These are phyloP conservation scores for Rhizoclosmatium globosum DNA, from an alignment of 192 early-diverging fungal species.

Conservation along the genomic window DNA sequence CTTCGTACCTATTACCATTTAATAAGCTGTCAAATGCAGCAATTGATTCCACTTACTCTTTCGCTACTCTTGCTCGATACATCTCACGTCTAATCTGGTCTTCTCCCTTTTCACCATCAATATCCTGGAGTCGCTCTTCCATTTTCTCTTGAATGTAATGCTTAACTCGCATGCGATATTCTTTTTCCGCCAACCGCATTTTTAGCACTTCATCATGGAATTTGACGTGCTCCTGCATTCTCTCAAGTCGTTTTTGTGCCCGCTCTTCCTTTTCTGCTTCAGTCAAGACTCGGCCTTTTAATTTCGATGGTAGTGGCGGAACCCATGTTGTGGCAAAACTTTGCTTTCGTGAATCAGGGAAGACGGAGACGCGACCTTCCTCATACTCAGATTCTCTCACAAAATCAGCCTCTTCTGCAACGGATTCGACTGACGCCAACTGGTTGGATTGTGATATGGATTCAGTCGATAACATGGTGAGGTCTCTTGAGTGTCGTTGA, in stretches of 20 bases:
- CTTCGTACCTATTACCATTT: constrained; percentile 27
- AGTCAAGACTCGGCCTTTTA: constrained; percentile 38
- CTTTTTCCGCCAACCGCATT: constrained; percentile 47
- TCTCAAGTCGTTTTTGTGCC: constrained; percentile 27
- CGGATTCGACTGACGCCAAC: neutral
- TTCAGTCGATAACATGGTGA: neutral
- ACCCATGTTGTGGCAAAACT: neutral
- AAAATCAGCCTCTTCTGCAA: neutral
- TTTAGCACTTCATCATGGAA: constrained; percentile 40
- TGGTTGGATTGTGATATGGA: neutral
- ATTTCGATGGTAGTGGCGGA: constrained; percentile 15
- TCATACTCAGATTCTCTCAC: neutral
- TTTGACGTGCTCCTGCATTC: constrained; percentile 29
- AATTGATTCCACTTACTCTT: constrained; percentile 9
- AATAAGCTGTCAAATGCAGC: neutral
- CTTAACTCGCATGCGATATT: constrained; percentile 51
- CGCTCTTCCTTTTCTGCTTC: constrained; percentile 39
- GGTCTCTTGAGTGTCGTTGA: neutral
- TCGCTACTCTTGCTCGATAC: constrained; percentile 39
- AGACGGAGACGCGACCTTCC: neutral
- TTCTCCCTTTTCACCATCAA: constrained; percentile 37
- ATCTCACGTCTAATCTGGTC: constrained; percentile 32
- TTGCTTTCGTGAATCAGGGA: neutral
- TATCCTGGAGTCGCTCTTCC: constrained; percentile 45
- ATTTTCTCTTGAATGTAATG: constrained; percentile 54